Evolutionary conservation across 2,329 filamentous ascomycete species (phyloP), one percentile per base, ranked within the genome.

Genomic region (Ceratocystiopsis brevicomis): DNA sequence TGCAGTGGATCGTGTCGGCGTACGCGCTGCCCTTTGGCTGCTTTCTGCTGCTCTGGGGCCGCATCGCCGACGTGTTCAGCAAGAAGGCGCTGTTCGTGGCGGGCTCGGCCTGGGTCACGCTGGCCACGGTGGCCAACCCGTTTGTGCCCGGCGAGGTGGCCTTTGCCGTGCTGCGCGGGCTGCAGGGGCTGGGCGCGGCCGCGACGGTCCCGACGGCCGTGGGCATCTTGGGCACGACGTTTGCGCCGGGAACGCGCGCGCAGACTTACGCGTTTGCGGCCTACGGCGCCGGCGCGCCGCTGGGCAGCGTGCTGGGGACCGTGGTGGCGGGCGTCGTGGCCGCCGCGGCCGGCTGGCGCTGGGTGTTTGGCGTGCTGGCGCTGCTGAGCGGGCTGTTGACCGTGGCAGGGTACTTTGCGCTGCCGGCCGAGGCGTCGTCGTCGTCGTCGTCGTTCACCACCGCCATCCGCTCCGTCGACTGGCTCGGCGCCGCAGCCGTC

Each of bases 191-290:
- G 42, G 77, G 76, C 2, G 73, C 74, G 21, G 78, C 78, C 2
- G 75, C 76, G 15, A 81, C 79, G 52, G 74, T 81, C 0, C 78
- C 78, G 0, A 81, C 77, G 0, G 78, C 78, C 0, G 73, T 83
- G 52, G 78, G 78, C 0, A 81, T 82, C 36, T 56, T 83, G 3
- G 77, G 76, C 0, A 70, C 71, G 1, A 80, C 74, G 0, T 82
- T 82, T 44, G 69, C 71, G 1, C 76, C 76, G 0, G 75, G 78
- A 0, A n/a, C n/a, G n/a, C 76, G 72, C 49, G 71, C 76, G 4
- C 81, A 81, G 58, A 81, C 79, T 51, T 79, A 80, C 53, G 76
- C 77, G 1, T 81, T 83, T 50, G 72, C 71, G 35, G 65, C 68
- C 18, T 81, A 78, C 45, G 67, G 71, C 16, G 75, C 75, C 1